Base-by-base conservation (phyloP, 106 monocot genomes). In the Narthecium ossifragum region DNA sequence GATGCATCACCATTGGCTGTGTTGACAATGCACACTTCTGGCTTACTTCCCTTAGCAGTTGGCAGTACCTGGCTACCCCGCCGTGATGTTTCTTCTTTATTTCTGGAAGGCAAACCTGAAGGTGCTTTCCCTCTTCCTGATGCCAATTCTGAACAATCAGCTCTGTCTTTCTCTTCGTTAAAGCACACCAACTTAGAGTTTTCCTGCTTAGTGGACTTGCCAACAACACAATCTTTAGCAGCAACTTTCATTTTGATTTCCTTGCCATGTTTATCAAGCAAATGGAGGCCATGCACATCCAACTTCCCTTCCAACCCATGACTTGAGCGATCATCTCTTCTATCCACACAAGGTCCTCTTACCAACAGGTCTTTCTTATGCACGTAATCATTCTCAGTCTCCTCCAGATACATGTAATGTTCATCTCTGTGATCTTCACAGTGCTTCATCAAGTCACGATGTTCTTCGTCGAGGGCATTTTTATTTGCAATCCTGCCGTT, bases 101-200 rank as follows among this genome's bases (percentile, higher is more conserved):
- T 34, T 36, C n/a, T 57, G 20, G 21, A 21, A 57, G 41, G 10
- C 43, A 43, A 17, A 12, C 17, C 0, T 12, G 28, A 6, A 10
- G 29, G 55, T 31, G 34, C 31, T 33, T 68, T 75, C 30, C 41
- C 38, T 62, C 46, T 73, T 30, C 58, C 69, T 60, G 26, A 28
- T 29, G 15, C n/a, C 10, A 32, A 33, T 40, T 57, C 63, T 49
- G 26, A 29, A 51, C 57, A 49, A 29, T 41, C 69, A 48, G 28
- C 28, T 46, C 4, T 14, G 55, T 60, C 52, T 28, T 7, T 9
- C 3, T 14, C 28, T 31, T 26, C 11, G 13, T 2, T 2, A 53
- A 15, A 15, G 34, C 12, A 2, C 29, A 34, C 57, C 13, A 34
- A 34, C 20, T 57, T 32, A 34, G 28, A 20, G 34, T 36, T 59